Base-by-base conservation (phyloP, 176 grass and related monocot species). In the Tillandsia leiboldiana region DNA sequence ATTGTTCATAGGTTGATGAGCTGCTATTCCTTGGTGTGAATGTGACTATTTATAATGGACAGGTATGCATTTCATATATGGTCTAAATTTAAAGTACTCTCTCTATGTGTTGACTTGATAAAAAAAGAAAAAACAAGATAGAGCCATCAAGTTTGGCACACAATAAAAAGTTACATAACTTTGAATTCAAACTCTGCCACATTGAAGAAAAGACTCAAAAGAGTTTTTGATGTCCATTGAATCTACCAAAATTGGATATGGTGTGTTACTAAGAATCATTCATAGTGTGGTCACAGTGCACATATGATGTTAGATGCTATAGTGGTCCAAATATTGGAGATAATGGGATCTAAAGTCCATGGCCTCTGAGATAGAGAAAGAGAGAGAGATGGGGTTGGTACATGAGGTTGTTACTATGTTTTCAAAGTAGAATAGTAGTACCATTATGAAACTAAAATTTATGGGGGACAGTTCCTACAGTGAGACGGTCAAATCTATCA, bases 11-110 rank as follows among this genome's bases (percentile, higher is more conserved):
- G 87, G 84, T 90, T 2, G 87, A 90, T 50, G 74, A 86, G 71
- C 74, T 91, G 0, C 80, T 91, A 10, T 81, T 74, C 0, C 83
- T 83, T 49, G 88, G 88, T 49, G 68, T 91, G 48, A 67, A 87
- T 50, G 88, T 91, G 10, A 91, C 88, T 10, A 78, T 91, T 11
- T 91, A 91, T 50, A 91, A 87, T 70, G 88, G 83, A 10, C 88
- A 91, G 80, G 83, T 90, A 24, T 63, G 64, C 51, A 66, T 10
- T 63, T 8, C 70, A 59, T 15, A 2, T 12, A 33, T 59, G 13
- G 15, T 18, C 11, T 59, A 17, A 23, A 11, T 53, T 70, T 23
- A 70, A 33, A 11, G 10, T 23, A 53, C 1, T 15, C 22, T 15
- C 22, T 26, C 9, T 12, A 23, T 23, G 27, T 71, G 22, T 22